phyloP scores from a whole-genome alignment of 2,329 filamentous ascomycete species.

The Ascosphaera pollenicola region DNA sequence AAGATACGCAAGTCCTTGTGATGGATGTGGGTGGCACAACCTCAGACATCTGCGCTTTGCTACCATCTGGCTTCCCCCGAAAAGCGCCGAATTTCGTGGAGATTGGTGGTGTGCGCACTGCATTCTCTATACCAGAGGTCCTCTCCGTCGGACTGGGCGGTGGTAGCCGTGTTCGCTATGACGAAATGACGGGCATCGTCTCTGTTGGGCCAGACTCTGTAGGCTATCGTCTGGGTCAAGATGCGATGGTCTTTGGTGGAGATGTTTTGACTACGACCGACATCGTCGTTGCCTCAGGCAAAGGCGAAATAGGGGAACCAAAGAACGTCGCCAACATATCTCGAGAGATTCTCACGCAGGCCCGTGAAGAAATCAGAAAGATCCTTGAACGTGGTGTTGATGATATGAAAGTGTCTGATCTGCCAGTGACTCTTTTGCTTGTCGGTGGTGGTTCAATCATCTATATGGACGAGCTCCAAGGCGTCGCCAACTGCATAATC shows the following conservation, averaged over 20 bases:
- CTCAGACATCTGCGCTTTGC: conserved; percentile 38
- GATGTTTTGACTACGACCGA: conserved; percentile 37
- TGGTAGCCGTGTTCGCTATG: conserved; percentile 22
- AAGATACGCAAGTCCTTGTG: conserved; percentile 25
- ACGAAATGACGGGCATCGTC: conserved; percentile 14
- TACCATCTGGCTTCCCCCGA: conserved; percentile 39
- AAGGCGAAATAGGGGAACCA: conserved; percentile 9
- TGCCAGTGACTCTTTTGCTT: conserved; percentile 29
- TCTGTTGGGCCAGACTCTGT: conserved; percentile 40
- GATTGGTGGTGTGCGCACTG: conserved; percentile 39
- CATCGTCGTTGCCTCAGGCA: conserved; percentile 19
- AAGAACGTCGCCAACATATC: conserved; percentile 7
- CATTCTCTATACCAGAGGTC: conserved; percentile 36
- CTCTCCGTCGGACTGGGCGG: conserved; percentile 35
- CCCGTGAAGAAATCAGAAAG: conserved; percentile 18
- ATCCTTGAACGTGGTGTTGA: conserved; percentile 32
- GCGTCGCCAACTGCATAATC: conserved; percentile 28
- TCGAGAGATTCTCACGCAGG: conserved; percentile 6
- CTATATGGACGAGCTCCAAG: conserved; percentile 25
- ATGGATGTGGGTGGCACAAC: conserved; percentile 44
- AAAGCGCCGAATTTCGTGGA: conserved; percentile 41
- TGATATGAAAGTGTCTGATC: conserved; percentile 33
- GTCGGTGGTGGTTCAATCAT: conserved; percentile 36
- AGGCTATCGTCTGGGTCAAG: conserved; percentile 31
- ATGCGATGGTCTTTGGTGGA: conserved; percentile 35